Evolutionary conservation across 1,139 yeast species (phyloP).

Genomic region (Magnusiomyces tetraspermus): DNA sequence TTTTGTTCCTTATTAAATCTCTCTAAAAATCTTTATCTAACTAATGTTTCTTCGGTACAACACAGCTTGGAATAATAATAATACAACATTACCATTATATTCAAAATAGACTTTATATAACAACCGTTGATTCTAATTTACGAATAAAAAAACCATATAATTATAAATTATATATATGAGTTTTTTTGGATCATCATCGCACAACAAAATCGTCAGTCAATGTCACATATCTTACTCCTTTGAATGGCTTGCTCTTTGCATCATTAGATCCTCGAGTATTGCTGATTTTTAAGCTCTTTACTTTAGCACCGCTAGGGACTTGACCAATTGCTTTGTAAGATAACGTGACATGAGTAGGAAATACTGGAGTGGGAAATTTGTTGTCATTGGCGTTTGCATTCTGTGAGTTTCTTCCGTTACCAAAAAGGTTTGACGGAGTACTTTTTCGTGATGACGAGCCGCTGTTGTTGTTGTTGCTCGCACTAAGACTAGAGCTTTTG

Average conservation of each 20-base stretch:
- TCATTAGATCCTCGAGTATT: conserved; percentile 52
- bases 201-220: conserved; percentile 51
- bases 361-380: conserved; percentile 20
- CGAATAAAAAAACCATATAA: background rate
- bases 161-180: background rate
- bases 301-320: conserved; percentile 67
- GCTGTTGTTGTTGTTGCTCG: background rate
- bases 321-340: conserved; percentile 57
- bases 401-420: background rate
- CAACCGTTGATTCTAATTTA: background rate
- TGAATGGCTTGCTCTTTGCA: conserved; percentile 62
- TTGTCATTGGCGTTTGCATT: background rate
- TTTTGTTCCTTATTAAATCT: too few relatives aligned
- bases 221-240: conserved; percentile 82
- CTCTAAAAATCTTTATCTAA: too few relatives aligned
- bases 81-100: too few relatives aligned
- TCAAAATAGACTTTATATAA: too few relatives aligned
- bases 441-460: background rate
- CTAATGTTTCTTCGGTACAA: too few relatives aligned
- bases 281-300: conserved; percentile 53
- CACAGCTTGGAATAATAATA: too few relatives aligned
- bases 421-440: background rate
- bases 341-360: conserved; percentile 47
- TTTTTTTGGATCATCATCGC: conserved; percentile 25
- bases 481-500: background rate